These are phyloP conservation scores for Talaromyces sp. DNA, from an alignment of 2,329 filamentous ascomycete species.

Conservation along the genomic window DNA sequence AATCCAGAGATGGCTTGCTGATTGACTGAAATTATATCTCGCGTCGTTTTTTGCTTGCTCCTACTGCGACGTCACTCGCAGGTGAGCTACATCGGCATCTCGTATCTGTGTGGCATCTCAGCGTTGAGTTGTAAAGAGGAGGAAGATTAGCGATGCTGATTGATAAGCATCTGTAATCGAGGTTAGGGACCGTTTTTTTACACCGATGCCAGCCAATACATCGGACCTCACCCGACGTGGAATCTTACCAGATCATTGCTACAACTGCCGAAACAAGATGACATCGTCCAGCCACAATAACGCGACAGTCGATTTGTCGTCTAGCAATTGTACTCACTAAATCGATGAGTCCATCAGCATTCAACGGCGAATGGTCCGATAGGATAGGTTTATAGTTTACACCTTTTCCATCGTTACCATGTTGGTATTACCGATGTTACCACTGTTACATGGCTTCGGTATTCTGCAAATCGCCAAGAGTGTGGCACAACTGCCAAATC, in stretches of 20 bases:
- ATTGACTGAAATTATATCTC: slow-evolving; percentile 7
- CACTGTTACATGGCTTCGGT: neutral
- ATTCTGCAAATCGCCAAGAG: neutral
- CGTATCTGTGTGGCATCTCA: neutral
- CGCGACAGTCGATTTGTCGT: neutral
- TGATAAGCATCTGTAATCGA: slow-evolving; percentile 2
- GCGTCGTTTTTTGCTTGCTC: neutral
- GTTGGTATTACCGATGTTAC: neutral
- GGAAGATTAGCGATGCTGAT: neutral
- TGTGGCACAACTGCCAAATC: neutral
- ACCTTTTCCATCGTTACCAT: neutral
- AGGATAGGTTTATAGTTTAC: neutral
- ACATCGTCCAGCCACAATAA: neutral
- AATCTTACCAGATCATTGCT: neutral
- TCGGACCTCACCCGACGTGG: neutral
- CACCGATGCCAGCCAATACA: neutral
- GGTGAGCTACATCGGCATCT: neutral
- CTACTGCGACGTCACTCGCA: slow-evolving; percentile 8
- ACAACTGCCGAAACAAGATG: neutral
- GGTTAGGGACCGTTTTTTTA: neutral
- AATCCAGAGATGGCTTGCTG: neutral
- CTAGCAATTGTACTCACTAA: neutral
- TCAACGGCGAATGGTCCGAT: neutral
- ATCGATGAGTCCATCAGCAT: neutral
- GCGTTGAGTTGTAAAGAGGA: neutral